These are phyloP conservation scores for Phialocephala subalpina DNA, from an alignment of 2,329 filamentous ascomycete species.

Conservation along the genomic window DNA sequence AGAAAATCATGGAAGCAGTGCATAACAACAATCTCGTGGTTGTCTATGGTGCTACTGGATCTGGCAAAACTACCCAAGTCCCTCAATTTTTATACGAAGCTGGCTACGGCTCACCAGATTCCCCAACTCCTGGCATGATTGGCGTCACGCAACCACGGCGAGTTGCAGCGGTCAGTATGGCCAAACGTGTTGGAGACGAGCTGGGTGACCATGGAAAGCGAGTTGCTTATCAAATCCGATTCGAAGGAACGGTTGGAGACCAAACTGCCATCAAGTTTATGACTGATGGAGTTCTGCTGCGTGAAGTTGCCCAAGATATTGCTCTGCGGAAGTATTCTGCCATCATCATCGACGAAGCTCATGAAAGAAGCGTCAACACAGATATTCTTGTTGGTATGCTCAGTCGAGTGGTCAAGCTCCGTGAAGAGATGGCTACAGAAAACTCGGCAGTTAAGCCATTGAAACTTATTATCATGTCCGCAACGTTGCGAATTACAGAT, in stretches of 20 bases:
- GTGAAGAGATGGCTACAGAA: constrained; percentile 77
- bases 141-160: constrained; percentile 93
- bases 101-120: constrained; percentile 82
- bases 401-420: constrained; percentile 87
- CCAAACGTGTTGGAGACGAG: constrained; percentile 88
- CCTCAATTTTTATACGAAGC: constrained; percentile 96
- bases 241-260: constrained; percentile 81
- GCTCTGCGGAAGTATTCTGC: constrained; percentile 89
- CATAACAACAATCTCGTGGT: constrained; percentile 91
- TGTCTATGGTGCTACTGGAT: constrained; percentile 93
- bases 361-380: constrained; percentile 96
- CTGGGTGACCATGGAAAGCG: constrained; percentile 77
- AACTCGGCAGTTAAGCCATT: constrained; percentile 77
- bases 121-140: constrained; percentile 89
- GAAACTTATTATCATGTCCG: constrained; percentile 98
- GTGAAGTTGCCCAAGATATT: constrained; percentile 91
- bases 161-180: constrained; percentile 97
- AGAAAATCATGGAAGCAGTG: constrained; percentile 97
- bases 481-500: constrained; percentile 89
- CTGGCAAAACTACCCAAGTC: constrained; percentile 96
- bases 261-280: constrained; percentile 97
- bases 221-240: constrained; percentile 94
- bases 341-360: constrained; percentile 94
- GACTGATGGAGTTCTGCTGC: constrained; percentile 95
- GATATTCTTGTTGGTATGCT: constrained; percentile 98